Base-by-base conservation (phyloP, 108 stramenopile species). In the Phaeodactylum tricornutum region DNA sequence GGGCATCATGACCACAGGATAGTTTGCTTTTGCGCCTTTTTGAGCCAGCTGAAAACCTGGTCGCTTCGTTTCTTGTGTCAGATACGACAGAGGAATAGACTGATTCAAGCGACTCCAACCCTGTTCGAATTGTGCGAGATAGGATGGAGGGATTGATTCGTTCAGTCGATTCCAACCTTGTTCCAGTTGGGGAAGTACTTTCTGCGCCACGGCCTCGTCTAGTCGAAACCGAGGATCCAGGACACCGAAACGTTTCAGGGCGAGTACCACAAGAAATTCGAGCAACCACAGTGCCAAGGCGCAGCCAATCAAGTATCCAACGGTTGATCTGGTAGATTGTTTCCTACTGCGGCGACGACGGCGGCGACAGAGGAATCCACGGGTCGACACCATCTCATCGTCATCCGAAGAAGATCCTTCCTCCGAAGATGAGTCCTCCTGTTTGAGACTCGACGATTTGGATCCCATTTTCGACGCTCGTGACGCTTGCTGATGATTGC, bases 1-100 rank as follows among this genome's bases (percentile, higher is more conserved):
- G 1, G 93, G 93, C 12, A 94, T 57, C 57, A 94, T 71, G 6
- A 94, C 74, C 8, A 94, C 60, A 0, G 88, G 87, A 52, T 89
- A 73, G 16, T 89, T 81, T 6, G 63, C 82, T 41, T 44, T 50
- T 0, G 87, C 84, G 25, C 74, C 79, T 28, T 72, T 36, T 43
- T 72, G 55, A 39, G 77, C 64, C 2, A 79, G 34, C 27, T 61
- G 66, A 57, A 46, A 70, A 11, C 77, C 77, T 0, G 77, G 77
- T 28, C 71, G 61, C 22, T 45, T 15, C 16, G 23, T 34, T 48
- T 60, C 47, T 39, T 38, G 34, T 12, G 32, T 36, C 7, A 52
- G 25, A 25, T 52, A 52, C 2, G 25, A 2, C 44, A 26, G 28
- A 22, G 36, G 15, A 12, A 38, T 24, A 5, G 39, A 41, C 21